Conservation (phyloP, 2,329 filamentous ascomycete species). For the Xylaria hypoxylon region DNA sequence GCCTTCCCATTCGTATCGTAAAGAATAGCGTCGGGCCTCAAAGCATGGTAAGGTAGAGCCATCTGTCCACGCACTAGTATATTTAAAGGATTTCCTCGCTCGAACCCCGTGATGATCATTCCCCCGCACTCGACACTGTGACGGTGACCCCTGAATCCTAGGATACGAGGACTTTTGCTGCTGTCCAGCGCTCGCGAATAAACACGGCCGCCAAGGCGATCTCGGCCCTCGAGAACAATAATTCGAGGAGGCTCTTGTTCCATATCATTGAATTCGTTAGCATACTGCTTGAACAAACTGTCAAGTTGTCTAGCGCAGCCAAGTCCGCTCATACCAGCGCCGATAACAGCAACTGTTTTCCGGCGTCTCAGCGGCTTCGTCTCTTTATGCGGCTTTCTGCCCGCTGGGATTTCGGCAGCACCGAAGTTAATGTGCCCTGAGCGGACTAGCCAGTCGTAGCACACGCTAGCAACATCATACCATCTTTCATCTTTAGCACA, state of each 20-base stretch:
- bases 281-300: conserved; percentile 84
- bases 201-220: conserved; percentile 88
- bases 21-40: conserved; percentile 84
- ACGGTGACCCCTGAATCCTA: conserved; percentile 66
- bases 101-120: conserved; percentile 98
- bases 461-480: conserved; percentile 88
- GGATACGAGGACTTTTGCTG: conserved; percentile 65
- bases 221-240: conserved; percentile 86
- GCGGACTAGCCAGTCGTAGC: conserved; percentile 91
- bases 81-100: conserved; percentile 93
- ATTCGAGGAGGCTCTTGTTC: conserved; percentile 79
- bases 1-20: conserved; percentile 85
- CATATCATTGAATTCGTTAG: conserved; percentile 71
- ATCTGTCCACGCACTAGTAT: conserved; percentile 91
- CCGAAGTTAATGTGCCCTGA: conserved; percentile 97
- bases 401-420: conserved; percentile 78
- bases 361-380: conserved; percentile 61
- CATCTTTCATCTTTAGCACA: conserved; percentile 89
- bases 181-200: conserved; percentile 81
- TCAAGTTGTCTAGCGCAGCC: conserved; percentile 93
- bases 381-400: conserved; percentile 55
- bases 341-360: conserved; percentile 86
- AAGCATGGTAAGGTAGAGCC: conserved; percentile 83
- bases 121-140: conserved; percentile 96
- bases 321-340: conserved; percentile 93